Evolutionary conservation across 805 yeast species (phyloP).

Genomic region (Candida sonorensis): DNA sequence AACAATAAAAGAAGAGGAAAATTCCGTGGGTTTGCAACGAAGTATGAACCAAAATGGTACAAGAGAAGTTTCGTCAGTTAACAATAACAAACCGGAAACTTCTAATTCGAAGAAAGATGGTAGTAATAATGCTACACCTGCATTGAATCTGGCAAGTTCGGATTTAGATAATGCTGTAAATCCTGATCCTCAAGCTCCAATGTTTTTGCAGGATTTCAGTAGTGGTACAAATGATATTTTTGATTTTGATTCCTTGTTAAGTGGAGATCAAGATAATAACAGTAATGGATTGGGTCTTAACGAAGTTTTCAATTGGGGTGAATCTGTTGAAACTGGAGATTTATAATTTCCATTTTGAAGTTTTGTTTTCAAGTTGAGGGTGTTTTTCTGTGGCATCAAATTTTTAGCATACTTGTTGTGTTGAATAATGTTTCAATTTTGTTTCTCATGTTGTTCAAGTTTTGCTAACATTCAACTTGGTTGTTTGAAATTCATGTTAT

Average conservation of each 20-base stretch:
- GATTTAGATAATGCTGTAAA: conserved; percentile 2
- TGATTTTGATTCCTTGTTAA: conserved; percentile 38
- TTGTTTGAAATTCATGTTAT: no score
- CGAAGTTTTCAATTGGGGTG: conserved; percentile 33
- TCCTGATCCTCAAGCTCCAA: conserved; percentile 11
- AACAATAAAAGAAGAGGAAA: conserved; percentile 23
- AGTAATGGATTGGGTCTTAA: conserved; percentile 29
- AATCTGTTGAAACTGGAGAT: conserved; percentile 34
- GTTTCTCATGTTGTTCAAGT: no score
- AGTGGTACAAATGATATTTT: conserved; percentile 32
- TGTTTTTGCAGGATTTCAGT: conserved; percentile 24
- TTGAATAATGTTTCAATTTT: no score
- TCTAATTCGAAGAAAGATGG: not conserved
- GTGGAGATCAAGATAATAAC: conserved; percentile 31
- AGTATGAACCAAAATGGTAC: no score
- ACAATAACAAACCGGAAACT: not conserved
- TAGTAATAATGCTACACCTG: not conserved
- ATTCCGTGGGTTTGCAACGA: no score
- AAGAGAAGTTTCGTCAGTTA: no score
- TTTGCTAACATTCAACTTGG: no score
- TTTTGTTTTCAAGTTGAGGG: no score
- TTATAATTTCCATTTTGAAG: conserved; percentile 4
- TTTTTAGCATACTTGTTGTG: no score
- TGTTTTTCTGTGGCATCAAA: no score
- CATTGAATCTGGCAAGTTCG: not conserved